Evolutionary conservation across 2,329 filamentous ascomycete species (phyloP), one percentile per base, ranked within the genome.

Genomic region (Cryphonectria nitschkei): DNA sequence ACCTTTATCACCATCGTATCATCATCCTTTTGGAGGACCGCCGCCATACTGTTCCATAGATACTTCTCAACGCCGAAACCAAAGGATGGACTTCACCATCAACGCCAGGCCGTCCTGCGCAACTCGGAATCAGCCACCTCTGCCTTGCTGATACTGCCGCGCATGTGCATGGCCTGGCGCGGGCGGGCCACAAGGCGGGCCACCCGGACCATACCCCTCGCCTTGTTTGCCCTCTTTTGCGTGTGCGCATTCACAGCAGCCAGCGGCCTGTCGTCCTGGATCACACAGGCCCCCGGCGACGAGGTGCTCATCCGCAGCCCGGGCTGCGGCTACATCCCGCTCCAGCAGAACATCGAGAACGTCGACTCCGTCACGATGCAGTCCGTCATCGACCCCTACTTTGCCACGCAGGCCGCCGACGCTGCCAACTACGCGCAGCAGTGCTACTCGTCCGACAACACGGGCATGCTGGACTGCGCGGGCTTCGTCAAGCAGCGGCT

Each of bases 11-110:
- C 73, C 1, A 43, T 78, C 19, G 70, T 76, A 2, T 75, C 76
- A 0, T 69, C 72, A 0, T 60, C 74, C 1, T 46, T 75, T 32
- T 79, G 77, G 76, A 67, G 70, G 1, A 65, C 77, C 13, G n/a
- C 70, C 6, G 74, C 71, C 43, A 75, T 77, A 41, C n/a, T 56
- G 1, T 43, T 75, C 6, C 75, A 78, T 67, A 64, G 71, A 22
- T 22, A 32, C 8, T 72, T 74, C 14, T 78, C 75, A 0, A 69
- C 68, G 11, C 37, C 61, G 2, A 46, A 60, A 2, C 69, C 75
- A 2, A 73, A 73, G 14, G 77, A 78, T 54, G 73, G 67, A 2
- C 32, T 79, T 0, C 72, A 79, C 58, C 76, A 79, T 34, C 78
- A 77, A 60, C 72, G 73, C 0, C 77, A 78, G 61, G 72, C 73